Evolutionary conservation across 2,329 filamentous ascomycete species (phyloP).

Genomic region (Colletotrichum caudatum): DNA sequence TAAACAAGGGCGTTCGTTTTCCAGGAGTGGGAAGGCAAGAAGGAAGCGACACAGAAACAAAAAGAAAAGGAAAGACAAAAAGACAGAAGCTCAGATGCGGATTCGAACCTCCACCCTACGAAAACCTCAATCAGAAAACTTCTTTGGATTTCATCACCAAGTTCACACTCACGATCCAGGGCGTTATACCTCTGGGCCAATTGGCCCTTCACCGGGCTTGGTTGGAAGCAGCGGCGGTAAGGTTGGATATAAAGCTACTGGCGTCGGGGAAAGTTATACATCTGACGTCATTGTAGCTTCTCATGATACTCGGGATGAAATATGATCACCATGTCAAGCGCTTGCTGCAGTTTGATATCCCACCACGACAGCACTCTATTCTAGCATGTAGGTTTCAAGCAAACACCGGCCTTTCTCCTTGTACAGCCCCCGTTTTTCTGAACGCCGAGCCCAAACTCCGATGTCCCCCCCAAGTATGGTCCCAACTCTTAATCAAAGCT

Average conservation of each 20-base stretch:
- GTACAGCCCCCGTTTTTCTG: background rate
- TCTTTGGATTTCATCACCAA: constrained; percentile 15
- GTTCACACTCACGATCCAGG: constrained; percentile 5
- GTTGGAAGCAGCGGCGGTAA: background rate
- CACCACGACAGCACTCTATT: background rate
- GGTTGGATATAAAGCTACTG: background rate
- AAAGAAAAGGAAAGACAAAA: background rate
- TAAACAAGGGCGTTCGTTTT: background rate
- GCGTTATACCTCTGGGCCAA: constrained; percentile 4
- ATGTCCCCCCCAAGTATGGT: background rate
- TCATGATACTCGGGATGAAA: constrained; percentile 4
- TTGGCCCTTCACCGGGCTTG: constrained; percentile 2
- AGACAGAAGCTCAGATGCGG: constrained; percentile 11
- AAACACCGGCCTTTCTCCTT: background rate
- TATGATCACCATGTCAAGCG: background rate
- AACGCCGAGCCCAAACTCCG: constrained; percentile 6
- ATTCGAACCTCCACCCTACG: background rate
- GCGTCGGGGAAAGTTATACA: background rate
- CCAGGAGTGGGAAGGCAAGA: background rate
- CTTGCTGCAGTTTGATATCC: background rate
- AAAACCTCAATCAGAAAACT: constrained; percentile 11
- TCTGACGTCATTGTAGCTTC: background rate
- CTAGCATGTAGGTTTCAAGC: background rate
- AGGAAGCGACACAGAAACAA: too few relatives aligned
- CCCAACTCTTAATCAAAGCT: constrained; percentile 14